Evolutionary conservation across 192 early-diverging fungal species (phyloP).

Genomic region (Gaertneriomyces sp.): DNA sequence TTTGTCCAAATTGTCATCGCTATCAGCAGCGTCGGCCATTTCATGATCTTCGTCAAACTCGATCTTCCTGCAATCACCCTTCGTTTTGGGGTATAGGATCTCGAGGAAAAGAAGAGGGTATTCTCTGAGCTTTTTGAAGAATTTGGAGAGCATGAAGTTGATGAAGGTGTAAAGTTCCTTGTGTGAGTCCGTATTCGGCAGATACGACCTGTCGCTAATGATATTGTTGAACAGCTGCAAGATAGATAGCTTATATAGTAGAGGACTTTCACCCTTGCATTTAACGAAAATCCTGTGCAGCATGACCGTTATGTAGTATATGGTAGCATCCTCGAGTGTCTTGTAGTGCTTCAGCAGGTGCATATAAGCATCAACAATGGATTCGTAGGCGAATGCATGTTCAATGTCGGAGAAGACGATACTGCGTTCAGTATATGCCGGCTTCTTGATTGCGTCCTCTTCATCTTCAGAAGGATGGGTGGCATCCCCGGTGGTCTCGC

Average conservation of each 20-base stretch:
- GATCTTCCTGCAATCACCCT: constrained; percentile 36
- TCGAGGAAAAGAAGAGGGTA: constrained; percentile 61
- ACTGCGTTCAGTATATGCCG: too few relatives aligned
- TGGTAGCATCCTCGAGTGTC: constrained; percentile 41
- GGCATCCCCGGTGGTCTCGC: constrained; percentile 22
- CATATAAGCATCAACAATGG: constrained; percentile 52
- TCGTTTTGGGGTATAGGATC: constrained; percentile 48
- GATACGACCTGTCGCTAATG: constrained; percentile 24
- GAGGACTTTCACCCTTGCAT: constrained; percentile 44
- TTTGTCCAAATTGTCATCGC: not conserved
- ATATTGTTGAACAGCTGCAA: constrained; percentile 65
- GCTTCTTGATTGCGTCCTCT: too few relatives aligned
- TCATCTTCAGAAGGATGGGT: too few relatives aligned
- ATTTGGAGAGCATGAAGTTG: constrained; percentile 45
- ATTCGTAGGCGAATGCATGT: constrained; percentile 55
- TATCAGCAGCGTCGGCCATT: not conserved
- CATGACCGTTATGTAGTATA: constrained; percentile 56
- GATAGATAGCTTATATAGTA: constrained; percentile 48
- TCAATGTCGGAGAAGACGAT: not conserved
- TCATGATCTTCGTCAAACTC: constrained; percentile 17
- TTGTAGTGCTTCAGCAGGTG: constrained; percentile 52
- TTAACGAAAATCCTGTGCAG: constrained; percentile 69
- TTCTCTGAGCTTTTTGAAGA: constrained; percentile 50
- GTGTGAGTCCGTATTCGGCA: constrained; percentile 30
- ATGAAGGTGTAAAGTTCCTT: constrained; percentile 57